Conservation (phyloP, 208 protist genomes). For the Trichomonas tenax region DNA sequence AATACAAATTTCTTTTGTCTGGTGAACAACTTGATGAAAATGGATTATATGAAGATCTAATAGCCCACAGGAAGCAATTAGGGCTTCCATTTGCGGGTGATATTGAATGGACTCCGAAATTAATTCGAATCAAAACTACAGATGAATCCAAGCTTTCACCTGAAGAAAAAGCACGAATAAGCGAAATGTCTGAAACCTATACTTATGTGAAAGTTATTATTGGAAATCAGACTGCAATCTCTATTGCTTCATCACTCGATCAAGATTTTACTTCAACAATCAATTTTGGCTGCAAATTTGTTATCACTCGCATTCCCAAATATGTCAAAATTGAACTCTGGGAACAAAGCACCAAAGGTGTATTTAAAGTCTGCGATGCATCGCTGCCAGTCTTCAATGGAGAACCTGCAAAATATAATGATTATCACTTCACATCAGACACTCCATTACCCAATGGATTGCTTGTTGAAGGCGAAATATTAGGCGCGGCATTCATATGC, state of each 20-base stretch:
- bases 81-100: neutral
- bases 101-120: neutral
- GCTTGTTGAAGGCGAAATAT: neutral
- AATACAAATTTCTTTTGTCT: neutral
- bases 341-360: neutral
- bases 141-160: neutral
- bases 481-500: neutral
- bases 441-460: neutral
- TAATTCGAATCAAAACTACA: neutral
- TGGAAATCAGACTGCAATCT: neutral
- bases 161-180: neutral
- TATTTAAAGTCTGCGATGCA: neutral
- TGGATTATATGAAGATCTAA: neutral
- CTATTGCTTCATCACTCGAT: neutral
- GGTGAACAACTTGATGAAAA: neutral
- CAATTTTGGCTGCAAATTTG: neutral
- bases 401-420: neutral
- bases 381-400: neutral
- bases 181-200: neutral
- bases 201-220: neutral
- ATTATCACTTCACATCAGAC: neutral
- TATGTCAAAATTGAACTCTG: neutral
- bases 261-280: neutral
- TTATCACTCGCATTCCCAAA: neutral
- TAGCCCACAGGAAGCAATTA: neutral